Percentiles rank a stretch among this genome's conserved stretches.
These are phyloP conservation scores for Celoporthe dispersa DNA, from an alignment of 2,329 filamentous ascomycete genomes.

Conservation along the genomic window DNA sequence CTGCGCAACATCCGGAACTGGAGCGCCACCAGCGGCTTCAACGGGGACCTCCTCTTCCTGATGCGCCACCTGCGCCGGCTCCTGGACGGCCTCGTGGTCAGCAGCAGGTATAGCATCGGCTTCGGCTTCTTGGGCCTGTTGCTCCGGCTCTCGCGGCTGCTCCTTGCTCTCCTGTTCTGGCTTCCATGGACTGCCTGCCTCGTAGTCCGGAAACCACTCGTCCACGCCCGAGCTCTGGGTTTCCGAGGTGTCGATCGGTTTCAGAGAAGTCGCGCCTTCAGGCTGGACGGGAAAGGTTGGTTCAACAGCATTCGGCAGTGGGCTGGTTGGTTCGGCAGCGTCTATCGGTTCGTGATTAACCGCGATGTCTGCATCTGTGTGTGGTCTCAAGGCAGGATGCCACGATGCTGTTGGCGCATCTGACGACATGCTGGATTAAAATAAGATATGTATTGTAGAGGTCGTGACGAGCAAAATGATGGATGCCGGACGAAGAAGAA, in stretches of 20 bases:
- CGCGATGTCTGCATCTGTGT: conserved; percentile 38
- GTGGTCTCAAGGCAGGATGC: conserved; percentile 58
- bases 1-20: conserved; percentile 5
- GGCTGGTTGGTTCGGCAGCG: conserved; percentile 16
- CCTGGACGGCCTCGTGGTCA: conserved; percentile 8
- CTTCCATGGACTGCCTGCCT: conserved; percentile 35
- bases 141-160: conserved; percentile 13
- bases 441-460: conserved; percentile 21
- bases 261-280: neutral
- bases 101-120: neutral
- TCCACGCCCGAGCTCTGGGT: conserved; percentile 31
- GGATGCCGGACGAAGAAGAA: conserved; percentile 22
- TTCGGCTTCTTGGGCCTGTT: neutral
- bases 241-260: conserved; percentile 20
- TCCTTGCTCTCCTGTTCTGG: conserved; percentile 19
- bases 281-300: neutral
- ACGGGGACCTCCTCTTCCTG: conserved; percentile 9
- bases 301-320: conserved; percentile 4
- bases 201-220: conserved; percentile 41
- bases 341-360: conserved; percentile 19
- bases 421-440: conserved; percentile 45
- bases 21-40: neutral
- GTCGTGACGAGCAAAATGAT: conserved; percentile 28
- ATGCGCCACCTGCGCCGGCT: conserved; percentile 7
- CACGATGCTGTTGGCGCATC: conserved; percentile 50